Evolutionary conservation across 2,329 filamentous ascomycete species (phyloP).

Genomic region (Penicillium hordei): DNA sequence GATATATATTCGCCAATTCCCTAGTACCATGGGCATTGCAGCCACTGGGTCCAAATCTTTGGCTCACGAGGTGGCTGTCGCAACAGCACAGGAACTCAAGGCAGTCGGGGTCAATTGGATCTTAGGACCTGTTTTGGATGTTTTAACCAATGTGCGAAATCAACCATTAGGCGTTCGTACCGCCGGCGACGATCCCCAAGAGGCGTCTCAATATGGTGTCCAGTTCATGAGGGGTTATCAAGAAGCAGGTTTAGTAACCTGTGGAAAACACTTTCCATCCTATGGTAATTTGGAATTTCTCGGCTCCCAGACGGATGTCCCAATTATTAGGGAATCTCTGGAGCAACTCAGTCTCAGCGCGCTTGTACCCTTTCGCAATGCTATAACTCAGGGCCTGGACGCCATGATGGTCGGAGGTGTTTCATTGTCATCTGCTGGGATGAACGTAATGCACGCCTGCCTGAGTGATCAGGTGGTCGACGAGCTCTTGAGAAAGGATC

Average conservation of each 20-base stretch:
- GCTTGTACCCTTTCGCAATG: slow-evolving; percentile 86
- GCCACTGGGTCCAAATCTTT: slow-evolving; percentile 82
- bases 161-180: slow-evolving; percentile 88
- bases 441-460: slow-evolving; percentile 95
- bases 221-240: slow-evolving; percentile 91
- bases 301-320: slow-evolving; percentile 85
- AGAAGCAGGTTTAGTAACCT: slow-evolving; percentile 82
- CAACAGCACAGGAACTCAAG: slow-evolving; percentile 86
- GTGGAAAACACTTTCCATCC: slow-evolving; percentile 94
- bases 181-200: slow-evolving; percentile 87
- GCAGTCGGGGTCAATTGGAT: slow-evolving; percentile 96
- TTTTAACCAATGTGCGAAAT: slow-evolving; percentile 87
- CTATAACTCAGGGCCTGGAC: slow-evolving; percentile 81
- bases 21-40: slow-evolving; percentile 95
- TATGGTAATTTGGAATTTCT: slow-evolving; percentile 95
- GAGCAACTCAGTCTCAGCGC: slow-evolving; percentile 92
- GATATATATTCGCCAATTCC: slow-evolving; percentile 93
- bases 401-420: slow-evolving; percentile 96
- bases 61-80: slow-evolving; percentile 86
- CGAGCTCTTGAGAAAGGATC: slow-evolving; percentile 79
- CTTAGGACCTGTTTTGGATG: slow-evolving; percentile 88
- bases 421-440: slow-evolving; percentile 83
- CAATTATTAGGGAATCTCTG: slow-evolving; percentile 90
- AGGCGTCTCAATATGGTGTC: slow-evolving; percentile 89
- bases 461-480: slow-evolving; percentile 91